Conservation (phyloP, 2,329 filamentous ascomycete genomes). For the Trichophyton rubrum region DNA sequence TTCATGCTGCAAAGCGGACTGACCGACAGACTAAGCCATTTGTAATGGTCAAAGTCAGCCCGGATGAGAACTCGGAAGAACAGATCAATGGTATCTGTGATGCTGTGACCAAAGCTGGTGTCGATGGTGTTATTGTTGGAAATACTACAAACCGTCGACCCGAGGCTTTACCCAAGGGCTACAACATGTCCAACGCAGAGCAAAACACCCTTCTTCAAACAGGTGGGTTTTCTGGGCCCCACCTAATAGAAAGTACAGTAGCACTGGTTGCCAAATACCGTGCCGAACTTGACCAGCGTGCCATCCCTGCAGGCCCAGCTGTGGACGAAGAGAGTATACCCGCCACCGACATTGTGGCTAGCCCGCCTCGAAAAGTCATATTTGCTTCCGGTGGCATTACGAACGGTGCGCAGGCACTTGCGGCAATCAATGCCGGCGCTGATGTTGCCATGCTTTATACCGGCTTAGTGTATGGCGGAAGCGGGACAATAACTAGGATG, state of each 20-base stretch:
- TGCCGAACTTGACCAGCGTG: constrained; percentile 47
- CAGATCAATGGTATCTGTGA: constrained; percentile 83
- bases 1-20: constrained; percentile 58
- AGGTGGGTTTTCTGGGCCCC: constrained; percentile 83
- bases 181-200: constrained; percentile 54
- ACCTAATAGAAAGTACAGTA: constrained; percentile 70
- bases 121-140: constrained; percentile 90
- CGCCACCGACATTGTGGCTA: constrained; percentile 13
- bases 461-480: constrained; percentile 51
- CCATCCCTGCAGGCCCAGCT: constrained; percentile 15
- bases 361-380: constrained; percentile 54
- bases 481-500: constrained; percentile 46
- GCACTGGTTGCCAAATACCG: constrained; percentile 70
- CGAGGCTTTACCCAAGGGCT: constrained; percentile 55
- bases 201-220: constrained; percentile 57
- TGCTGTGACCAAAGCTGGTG: constrained; percentile 68
- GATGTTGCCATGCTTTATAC: constrained; percentile 91
- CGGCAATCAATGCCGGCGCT: constrained; percentile 76
- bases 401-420: constrained; percentile 68
- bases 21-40: constrained; percentile 59
- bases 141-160: constrained; percentile 86
- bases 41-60: constrained; percentile 97
- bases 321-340: constrained; percentile 15
- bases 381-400: constrained; percentile 92
- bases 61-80: constrained; percentile 75